Base-by-base conservation (phyloP, 495 filamentous ascomycete species). In the Penicillium atrosanguineum region DNA sequence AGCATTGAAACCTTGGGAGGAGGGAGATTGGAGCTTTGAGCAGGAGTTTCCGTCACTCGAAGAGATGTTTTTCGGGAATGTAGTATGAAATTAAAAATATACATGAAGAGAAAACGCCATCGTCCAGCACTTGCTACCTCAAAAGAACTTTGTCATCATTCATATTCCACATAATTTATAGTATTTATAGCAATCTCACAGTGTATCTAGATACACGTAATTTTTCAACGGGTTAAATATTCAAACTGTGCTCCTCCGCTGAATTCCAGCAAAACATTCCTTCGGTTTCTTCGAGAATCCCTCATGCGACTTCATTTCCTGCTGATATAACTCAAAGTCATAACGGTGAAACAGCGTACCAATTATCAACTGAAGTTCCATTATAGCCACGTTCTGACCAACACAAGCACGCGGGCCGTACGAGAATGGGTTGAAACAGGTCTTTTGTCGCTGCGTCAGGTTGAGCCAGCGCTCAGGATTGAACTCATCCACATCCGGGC, bases 271-370 rank as follows among this genome's bases (percentile, higher is more conserved):
- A 55, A 78, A 68, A 62, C 88, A 75, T 39, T 79, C 82, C 48
- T 90, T 60, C 21, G 89, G 89, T 77, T 93, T 93, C 70, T 88
- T 78, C 70, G 91, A 76, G 63, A 93, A 93, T 0, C 89, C 89
- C 70, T 93, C 89, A 50, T 83, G 74, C 0, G 88, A 90, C 55
- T 86, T 74, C 79, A 91, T 73, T 21, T 62, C 63, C 9, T 29
- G 16, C 71, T 90, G 84, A 46, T 79, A 66, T 18, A 90, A 57
- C 41, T 75, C 72, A 60, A 91, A 89, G 18, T 86, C 81, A 64
- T 86, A 93, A 41, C 85, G 65, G 42, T 79, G 63, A 53, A 84
- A 86, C 66, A 88, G 83, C 6, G 85, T 87, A 1, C 79, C 78
- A 23, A 85, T 84, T 58, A 91, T 91, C 42, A 91, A 70, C 55